Base-by-base conservation (phyloP, 176 grass and related monocot species). In the Carex kokanica region DNA sequence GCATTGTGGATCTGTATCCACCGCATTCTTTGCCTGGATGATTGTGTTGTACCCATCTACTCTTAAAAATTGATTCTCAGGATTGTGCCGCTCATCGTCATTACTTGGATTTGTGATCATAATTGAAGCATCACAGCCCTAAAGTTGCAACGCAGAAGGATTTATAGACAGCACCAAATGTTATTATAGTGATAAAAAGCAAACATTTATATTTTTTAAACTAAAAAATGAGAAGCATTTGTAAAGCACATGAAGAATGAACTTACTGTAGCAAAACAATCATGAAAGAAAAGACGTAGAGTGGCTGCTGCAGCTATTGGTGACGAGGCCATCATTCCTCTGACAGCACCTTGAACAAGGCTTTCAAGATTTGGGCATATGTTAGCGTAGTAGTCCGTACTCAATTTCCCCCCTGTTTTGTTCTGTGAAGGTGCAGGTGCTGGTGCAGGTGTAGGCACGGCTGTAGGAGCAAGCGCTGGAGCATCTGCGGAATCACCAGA, bases 111-210 rank as follows among this genome's bases (percentile, higher is more conserved):
- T 85, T 7, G 89, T 89, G 38, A 91, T 86, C 25, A 92, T 81
- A 1, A 93, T 3, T 6, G 91, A 97, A 32, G 88, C 94, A 83
- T 97, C 91, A 72, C 91, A 97, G 2, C 91, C 90, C 88, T 89
- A 64, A 4, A 62, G 12, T 74, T 8, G 38, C 18, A 23, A 45
- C 7, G 2, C 25, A 58, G 56, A 58, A 58, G 18, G 8, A 49
- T 49, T 11, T 11, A 49, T 49, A 11, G 45, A 49, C 41, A 43
- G 1, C 45, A 49, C 45, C 45, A 49, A 49, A 49, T 49, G 9
- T 49, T 49, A 11, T 49, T 62, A 62, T 4, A 64, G 25, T 65
- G 11, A 65, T 12, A 31, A 65, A 31, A 54, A 53, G 1, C 13
- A 54, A 49, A 18, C 2, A 61, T 40, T 40, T 43, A 52, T 65